A percentile compares a stretch with the other conserved stretches of the same genome.
phyloP scores from a whole-genome alignment of 2,329 filamentous ascomycete genomes.

The Colletotrichum melonis region DNA sequence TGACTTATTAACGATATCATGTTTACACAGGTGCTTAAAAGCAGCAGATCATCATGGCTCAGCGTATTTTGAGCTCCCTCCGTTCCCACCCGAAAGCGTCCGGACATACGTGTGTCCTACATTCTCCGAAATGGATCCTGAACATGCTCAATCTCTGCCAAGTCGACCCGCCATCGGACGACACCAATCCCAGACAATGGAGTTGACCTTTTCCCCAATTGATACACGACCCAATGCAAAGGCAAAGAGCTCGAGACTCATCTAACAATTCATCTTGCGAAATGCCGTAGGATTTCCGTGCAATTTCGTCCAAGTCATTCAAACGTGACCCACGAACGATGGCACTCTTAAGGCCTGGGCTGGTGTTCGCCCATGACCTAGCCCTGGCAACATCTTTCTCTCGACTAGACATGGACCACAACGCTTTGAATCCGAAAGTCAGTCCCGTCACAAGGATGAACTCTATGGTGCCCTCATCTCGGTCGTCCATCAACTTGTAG shows the following conservation, averaged over 20 bases:
- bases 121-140: accelerated
- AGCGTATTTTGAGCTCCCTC: neutral
- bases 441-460: neutral
- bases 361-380: no score
- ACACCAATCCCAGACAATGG: neutral
- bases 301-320: no score
- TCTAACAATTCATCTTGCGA: neutral
- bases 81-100: neutral
- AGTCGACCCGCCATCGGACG: neutral
- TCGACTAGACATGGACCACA: neutral
- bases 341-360: no score
- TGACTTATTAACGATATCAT: accelerated
- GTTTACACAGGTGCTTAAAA: no score
- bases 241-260: neutral
- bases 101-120: neutral
- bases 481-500: neutral
- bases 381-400: no score
- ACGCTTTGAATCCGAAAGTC: neutral
- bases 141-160: neutral
- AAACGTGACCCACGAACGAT: accelerated
- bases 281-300: neutral
- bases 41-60: neutral
- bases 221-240: neutral
- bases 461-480: neutral
- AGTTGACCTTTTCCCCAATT: accelerated